These are phyloP conservation scores for Biancaea sappan DNA, from an alignment of 306 rosid genomes.

Conservation along the genomic window DNA sequence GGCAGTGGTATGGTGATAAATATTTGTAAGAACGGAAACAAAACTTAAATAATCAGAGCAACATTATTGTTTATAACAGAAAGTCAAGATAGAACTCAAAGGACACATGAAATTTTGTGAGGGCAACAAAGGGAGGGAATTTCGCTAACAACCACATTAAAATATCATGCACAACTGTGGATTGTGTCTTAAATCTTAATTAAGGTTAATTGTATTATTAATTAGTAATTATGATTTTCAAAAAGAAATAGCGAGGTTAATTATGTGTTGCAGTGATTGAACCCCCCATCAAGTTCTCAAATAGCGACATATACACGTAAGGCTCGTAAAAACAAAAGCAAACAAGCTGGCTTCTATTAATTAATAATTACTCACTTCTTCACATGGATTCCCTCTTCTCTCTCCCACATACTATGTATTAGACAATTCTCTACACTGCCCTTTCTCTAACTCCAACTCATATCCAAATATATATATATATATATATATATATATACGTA, in stretches of 20 bases:
- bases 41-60: constrained; percentile 26
- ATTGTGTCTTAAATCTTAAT: constrained; percentile 29
- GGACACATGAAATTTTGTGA: not conserved
- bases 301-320: constrained; percentile 51
- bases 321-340: constrained; percentile 41
- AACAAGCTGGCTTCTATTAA: constrained; percentile 63
- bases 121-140: constrained; percentile 50
- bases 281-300: constrained; percentile 28
- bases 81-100: constrained; percentile 31
- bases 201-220: constrained; percentile 22
- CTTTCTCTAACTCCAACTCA: constrained; percentile 45
- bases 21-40: constrained; percentile 20
- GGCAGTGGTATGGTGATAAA: constrained; percentile 33
- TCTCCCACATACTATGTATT: constrained; percentile 19
- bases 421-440: constrained; percentile 37
- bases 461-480: constrained; percentile 1
- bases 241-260: constrained; percentile 17
- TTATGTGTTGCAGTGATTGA: constrained; percentile 27
- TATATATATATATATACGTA: no score
- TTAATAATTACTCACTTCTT: constrained; percentile 41
- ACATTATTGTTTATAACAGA: not conserved
- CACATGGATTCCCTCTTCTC: constrained; percentile 64
- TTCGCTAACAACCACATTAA: constrained; percentile 36
- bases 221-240: not conserved
- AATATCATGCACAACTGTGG: constrained; percentile 29